phyloP scores from a whole-genome alignment of 2,329 filamentous ascomycete species.

The Chaetomium sp. region DNA sequence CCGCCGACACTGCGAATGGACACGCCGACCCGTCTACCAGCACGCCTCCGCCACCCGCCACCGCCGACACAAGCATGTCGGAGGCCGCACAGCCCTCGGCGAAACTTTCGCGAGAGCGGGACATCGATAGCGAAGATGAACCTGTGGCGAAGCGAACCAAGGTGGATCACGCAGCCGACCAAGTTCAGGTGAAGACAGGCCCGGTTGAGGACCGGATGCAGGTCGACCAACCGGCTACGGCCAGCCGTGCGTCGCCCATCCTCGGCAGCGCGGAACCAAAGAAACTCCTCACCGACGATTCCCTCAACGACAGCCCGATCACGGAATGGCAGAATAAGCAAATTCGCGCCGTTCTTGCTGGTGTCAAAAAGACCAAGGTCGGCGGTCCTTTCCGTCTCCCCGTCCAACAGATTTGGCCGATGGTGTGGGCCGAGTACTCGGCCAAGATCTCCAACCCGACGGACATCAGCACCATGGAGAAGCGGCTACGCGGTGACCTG shows the following conservation, averaged over 20 bases:
- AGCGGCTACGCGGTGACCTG: conserved; percentile 69
- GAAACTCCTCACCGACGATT: conserved; percentile 49
- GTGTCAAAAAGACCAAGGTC: conserved; percentile 83
- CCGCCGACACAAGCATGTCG: conserved; percentile 47
- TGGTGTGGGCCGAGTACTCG: conserved; percentile 72
- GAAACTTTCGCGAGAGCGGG: conserved; percentile 74
- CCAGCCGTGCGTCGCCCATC: conserved; percentile 36
- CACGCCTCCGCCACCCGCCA: conserved; percentile 35
- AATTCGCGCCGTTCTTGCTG: conserved; percentile 66
- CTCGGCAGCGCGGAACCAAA: conserved; percentile 39
- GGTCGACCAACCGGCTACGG: conserved; percentile 37
- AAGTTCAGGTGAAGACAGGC: conserved; percentile 39
- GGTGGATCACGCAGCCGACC: conserved; percentile 51
- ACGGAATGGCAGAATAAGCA: conserved; percentile 63
- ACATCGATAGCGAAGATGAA: conserved; percentile 68
- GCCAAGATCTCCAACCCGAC: conserved; percentile 74
- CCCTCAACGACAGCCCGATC: conserved; percentile 53
- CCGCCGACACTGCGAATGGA: conserved; percentile 45
- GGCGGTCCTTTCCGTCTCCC: conserved; percentile 75
- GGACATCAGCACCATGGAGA: conserved; percentile 82
- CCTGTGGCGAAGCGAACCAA: conserved; percentile 80
- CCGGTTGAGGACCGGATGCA: conserved; percentile 38
- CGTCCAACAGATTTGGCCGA: conserved; percentile 75
- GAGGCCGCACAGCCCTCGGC: conserved; percentile 47
- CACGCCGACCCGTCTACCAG: conserved; percentile 43